Evolutionary conservation across 2,329 filamentous ascomycete species (phyloP).

Genomic region (Blastomyces silverae): DNA sequence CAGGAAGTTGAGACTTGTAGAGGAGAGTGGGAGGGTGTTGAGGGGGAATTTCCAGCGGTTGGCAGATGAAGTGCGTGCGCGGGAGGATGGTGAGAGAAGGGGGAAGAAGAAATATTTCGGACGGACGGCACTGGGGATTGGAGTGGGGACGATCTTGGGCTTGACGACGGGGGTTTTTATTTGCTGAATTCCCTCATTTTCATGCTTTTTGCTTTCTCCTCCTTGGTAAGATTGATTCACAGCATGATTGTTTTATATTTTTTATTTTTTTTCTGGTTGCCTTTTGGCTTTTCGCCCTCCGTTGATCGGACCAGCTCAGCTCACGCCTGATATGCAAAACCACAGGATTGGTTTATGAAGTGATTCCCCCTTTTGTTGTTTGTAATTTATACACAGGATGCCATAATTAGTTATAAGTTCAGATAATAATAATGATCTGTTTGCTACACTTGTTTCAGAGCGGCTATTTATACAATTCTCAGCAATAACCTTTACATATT

Average conservation of each 20-base stretch:
- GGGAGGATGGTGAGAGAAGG: neutral
- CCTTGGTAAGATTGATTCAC: neutral
- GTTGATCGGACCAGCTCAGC: neutral
- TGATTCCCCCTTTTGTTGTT: neutral
- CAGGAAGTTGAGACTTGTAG: neutral
- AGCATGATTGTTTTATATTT: neutral
- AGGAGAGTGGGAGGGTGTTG: neutral
- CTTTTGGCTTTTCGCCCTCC: neutral
- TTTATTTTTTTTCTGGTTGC: no score
- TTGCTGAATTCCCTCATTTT: neutral
- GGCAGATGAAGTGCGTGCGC: neutral
- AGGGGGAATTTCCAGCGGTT: slow-evolving; percentile 1
- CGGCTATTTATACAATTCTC: no score
- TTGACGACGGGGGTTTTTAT: slow-evolving; percentile 11
- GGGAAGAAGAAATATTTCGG: slow-evolving; percentile 8
- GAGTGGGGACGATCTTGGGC: neutral
- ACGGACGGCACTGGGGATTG: slow-evolving; percentile 8
- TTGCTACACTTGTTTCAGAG: neutral
- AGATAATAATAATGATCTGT: neutral
- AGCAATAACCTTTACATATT: no score
- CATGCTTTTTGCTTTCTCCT: neutral
- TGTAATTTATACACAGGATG: neutral
- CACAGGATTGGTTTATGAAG: neutral
- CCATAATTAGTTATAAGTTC: neutral
- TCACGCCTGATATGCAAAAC: neutral